Percentiles rank a stretch among this genome's conserved stretches.
Evolutionary conservation across 192 early-diverging fungal genomes (phyloP).

Genomic region (Coemansia umbellata): DNA sequence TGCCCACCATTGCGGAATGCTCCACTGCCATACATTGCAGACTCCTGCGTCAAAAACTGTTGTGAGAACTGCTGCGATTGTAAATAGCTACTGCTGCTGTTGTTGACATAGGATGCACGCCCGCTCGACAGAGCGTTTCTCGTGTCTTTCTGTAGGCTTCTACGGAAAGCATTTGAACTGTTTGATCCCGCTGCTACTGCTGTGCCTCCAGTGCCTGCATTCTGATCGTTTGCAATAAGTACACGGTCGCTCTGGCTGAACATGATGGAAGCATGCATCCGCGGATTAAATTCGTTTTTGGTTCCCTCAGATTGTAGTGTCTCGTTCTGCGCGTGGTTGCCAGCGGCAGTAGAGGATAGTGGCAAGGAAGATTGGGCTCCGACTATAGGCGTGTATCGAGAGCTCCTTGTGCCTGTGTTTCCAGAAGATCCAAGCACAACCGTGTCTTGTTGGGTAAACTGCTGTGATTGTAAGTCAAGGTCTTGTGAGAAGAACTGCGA

Average conservation of each 20-base stretch:
- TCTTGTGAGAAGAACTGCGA: constrained; percentile 41
- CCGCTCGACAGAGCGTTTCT: background rate
- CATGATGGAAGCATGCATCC: constrained; percentile 49
- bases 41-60: constrained; percentile 29
- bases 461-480: constrained; percentile 30
- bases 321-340: background rate
- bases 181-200: constrained; percentile 3
- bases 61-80: constrained; percentile 31
- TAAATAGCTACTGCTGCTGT: constrained; percentile 5
- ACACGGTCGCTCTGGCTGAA: constrained; percentile 49
- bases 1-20: constrained; percentile 4
- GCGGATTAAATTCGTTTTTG: constrained; percentile 28
- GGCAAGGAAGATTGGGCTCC: background rate
- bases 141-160: background rate
- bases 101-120: background rate
- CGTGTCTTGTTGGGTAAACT: constrained; percentile 42
- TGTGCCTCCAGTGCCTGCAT: background rate
- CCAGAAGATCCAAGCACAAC: constrained; percentile 18
- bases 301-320: background rate
- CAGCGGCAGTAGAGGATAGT: background rate
- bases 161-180: background rate
- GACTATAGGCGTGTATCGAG: background rate
- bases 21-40: constrained; percentile 1
- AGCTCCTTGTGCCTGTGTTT: background rate
- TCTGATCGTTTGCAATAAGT: background rate